A percentile compares a stretch with the other conserved stretches of the same genome.
Evolutionary conservation across 2,329 filamentous ascomycete species (phyloP).

Genomic region (Biscogniauxia mediterranea): DNA sequence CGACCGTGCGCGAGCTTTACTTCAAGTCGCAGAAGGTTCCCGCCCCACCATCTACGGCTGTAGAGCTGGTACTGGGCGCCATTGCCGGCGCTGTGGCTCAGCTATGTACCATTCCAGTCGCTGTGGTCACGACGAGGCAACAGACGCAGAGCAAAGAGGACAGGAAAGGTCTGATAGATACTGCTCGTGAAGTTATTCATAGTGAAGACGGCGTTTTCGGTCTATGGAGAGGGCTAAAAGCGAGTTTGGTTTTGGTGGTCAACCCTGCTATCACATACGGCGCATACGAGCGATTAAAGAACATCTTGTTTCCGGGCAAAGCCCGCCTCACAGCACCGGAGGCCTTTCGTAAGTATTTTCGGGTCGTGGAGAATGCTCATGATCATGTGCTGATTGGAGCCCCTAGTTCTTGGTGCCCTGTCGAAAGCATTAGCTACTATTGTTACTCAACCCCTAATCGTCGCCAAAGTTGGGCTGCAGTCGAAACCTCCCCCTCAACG

Average conservation of each 20-base stretch:
- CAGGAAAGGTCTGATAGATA: conserved; percentile 82
- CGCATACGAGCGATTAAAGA: conserved; percentile 85
- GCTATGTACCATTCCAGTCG: conserved; percentile 92
- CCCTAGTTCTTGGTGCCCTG: conserved; percentile 79
- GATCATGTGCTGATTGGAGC: conserved; percentile 12
- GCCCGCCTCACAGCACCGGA: conserved; percentile 75
- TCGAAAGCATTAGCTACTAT: conserved; percentile 93
- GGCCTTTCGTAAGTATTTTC: conserved; percentile 73
- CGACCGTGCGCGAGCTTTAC: conserved; percentile 80
- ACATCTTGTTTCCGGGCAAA: conserved; percentile 74
- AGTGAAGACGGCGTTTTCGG: conserved; percentile 87
- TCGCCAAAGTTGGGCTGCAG: conserved; percentile 95
- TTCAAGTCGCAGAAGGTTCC: conserved; percentile 54
- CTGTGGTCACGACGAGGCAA: conserved; percentile 92
- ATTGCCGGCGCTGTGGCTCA: conserved; percentile 88
- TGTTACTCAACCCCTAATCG: conserved; percentile 89
- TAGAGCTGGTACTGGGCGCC: conserved; percentile 83
- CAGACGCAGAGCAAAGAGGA: conserved; percentile 87
- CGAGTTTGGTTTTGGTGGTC: conserved; percentile 89
- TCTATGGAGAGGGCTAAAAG: conserved; percentile 93
- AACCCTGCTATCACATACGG: conserved; percentile 98
- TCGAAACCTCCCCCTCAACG: conserved; percentile 83
- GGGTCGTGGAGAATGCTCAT: background rate
- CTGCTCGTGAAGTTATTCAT: conserved; percentile 82
- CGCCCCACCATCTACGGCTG: conserved; percentile 68